phyloP scores from a whole-genome alignment of 768 basidiomycete genomes.

The Gloeostereum incarnatum region DNA sequence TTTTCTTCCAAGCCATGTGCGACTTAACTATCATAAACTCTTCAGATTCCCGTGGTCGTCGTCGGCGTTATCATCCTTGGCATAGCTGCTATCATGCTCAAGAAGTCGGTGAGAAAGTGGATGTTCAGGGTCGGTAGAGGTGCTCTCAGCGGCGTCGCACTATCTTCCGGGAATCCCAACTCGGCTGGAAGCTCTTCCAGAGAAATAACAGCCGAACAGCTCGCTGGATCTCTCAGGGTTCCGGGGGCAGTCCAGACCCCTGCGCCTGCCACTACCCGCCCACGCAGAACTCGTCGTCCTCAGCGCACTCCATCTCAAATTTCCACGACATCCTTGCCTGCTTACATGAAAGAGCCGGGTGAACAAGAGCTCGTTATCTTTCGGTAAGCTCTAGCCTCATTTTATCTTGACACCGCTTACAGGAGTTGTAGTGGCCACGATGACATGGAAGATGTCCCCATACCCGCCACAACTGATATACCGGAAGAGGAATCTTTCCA shows the following conservation, averaged over 20 bases:
- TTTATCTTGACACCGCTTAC: not conserved
- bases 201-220: slow-evolving; percentile 50
- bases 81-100: slow-evolving; percentile 9
- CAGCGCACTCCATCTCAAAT: slow-evolving; percentile 72
- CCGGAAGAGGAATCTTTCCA: slow-evolving; percentile 24
- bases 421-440: slow-evolving; percentile 30
- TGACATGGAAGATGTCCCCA: slow-evolving; percentile 45
- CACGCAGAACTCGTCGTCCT: slow-evolving; percentile 31
- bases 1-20: not conserved
- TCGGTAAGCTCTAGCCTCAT: slow-evolving; percentile 20
- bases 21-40: not conserved
- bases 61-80: slow-evolving; percentile 17
- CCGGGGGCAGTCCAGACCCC: slow-evolving; percentile 12
- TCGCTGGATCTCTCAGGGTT: slow-evolving; percentile 36
- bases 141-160: slow-evolving; percentile 5
- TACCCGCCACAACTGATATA: slow-evolving; percentile 30
- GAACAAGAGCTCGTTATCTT: slow-evolving; percentile 73
- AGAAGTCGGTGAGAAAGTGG: slow-evolving; percentile 6
- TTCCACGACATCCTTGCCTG: slow-evolving; percentile 67
- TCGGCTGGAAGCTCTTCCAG: slow-evolving; percentile 12
- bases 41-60: slow-evolving; percentile 18
- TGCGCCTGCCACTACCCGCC: slow-evolving; percentile 14
- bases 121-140: slow-evolving; percentile 11
- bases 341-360: slow-evolving; percentile 79
- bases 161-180: slow-evolving; percentile 7